phyloP scores from a whole-genome alignment of 108 stramenopile species.

The Discostella pseudostelligera region DNA sequence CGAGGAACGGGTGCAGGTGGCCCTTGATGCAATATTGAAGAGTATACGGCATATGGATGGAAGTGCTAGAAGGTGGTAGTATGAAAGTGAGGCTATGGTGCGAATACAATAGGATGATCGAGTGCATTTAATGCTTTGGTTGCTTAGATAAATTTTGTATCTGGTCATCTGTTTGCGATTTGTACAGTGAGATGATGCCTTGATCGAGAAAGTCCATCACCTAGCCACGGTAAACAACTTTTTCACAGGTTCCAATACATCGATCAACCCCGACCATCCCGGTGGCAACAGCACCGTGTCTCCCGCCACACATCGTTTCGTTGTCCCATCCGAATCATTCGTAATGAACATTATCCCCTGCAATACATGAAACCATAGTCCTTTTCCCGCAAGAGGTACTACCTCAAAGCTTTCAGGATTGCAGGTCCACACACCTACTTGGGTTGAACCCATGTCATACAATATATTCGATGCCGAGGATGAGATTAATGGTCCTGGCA shows the following conservation, averaged over 20 bases:
- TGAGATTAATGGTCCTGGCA: slow-evolving; percentile 16
- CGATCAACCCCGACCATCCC: slow-evolving; percentile 61
- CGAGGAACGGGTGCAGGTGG: slow-evolving; percentile 59
- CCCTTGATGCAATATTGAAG: slow-evolving; percentile 58
- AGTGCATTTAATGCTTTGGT: too few species aligned
- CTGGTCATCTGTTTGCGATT: too few species aligned
- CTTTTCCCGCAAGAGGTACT: background rate
- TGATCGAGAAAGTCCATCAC: background rate
- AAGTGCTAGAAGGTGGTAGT: slow-evolving; percentile 27
- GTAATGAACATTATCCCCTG: slow-evolving; percentile 57
- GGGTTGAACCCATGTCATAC: slow-evolving; percentile 58
- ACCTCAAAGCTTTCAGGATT: slow-evolving; percentile 48
- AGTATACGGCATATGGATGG: slow-evolving; percentile 75
- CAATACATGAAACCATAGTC: slow-evolving; percentile 45
- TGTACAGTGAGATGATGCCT: too few species aligned
- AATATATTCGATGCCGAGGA: slow-evolving; percentile 34
- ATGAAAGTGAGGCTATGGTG: too few species aligned
- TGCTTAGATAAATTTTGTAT: too few species aligned
- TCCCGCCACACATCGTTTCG: slow-evolving; percentile 59
- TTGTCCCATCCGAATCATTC: slow-evolving; percentile 37
- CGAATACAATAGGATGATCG: too few species aligned
- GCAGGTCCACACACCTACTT: slow-evolving; percentile 57
- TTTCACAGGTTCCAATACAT: slow-evolving; percentile 62
- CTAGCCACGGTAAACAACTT: slow-evolving; percentile 39
- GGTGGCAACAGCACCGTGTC: slow-evolving; percentile 65